Percentiles rank a stretch among this genome's conserved stretches.
These are phyloP conservation scores for Xylaria sp. DNA, from an alignment of 2,329 filamentous ascomycete species.

Conservation along the genomic window DNA sequence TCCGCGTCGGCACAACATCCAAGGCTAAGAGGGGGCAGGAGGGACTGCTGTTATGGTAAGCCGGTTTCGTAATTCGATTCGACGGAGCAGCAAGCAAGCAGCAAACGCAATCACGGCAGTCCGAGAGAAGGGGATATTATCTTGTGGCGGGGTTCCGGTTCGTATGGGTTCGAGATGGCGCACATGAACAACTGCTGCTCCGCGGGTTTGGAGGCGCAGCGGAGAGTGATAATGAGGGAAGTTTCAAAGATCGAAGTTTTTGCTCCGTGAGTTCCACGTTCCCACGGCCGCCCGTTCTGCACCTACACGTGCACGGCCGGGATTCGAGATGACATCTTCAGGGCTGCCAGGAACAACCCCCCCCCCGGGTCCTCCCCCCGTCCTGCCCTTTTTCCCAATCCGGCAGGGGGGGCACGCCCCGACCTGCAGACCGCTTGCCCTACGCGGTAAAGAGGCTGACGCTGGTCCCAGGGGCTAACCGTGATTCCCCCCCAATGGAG, in stretches of 20 bases:
- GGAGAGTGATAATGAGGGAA: background rate
- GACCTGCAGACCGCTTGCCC: background rate
- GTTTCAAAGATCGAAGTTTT: background rate
- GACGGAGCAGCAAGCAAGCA: too few relatives aligned
- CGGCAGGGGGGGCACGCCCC: background rate
- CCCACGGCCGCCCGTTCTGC: background rate
- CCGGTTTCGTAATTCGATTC: too few relatives aligned
- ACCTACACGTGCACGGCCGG: background rate
- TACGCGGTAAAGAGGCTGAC: background rate
- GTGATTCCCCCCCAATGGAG: background rate
- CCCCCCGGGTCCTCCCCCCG: too few relatives aligned
- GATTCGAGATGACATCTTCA: background rate
- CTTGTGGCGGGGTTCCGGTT: too few relatives aligned
- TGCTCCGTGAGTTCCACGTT: too few relatives aligned
- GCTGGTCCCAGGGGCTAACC: background rate
- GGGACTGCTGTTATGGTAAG: too few relatives aligned
- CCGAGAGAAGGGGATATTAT: too few relatives aligned
- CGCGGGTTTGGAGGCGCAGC: too few relatives aligned
- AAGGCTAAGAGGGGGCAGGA: background rate
- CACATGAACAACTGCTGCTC: background rate
- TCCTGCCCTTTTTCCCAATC: too few relatives aligned
- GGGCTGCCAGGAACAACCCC: too few relatives aligned
- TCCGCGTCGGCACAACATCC: background rate
- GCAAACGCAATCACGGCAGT: too few relatives aligned
- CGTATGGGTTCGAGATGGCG: background rate